Conservation (phyloP, 164 flowering plant genomes). For the Akebia trifoliata region DNA sequence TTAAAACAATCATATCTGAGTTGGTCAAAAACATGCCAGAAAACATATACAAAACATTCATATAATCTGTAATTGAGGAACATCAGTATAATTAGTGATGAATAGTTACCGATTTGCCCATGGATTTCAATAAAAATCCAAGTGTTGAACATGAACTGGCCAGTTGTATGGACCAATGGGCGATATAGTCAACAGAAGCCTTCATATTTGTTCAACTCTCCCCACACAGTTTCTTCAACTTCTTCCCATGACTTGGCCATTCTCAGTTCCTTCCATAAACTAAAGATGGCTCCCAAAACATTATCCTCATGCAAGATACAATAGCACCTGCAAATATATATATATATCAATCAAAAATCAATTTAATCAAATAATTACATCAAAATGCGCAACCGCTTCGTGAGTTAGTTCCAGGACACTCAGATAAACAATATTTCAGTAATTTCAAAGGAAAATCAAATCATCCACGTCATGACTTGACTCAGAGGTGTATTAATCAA, state of each 20-base stretch:
- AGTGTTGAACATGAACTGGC: neutral
- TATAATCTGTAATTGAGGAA: no score
- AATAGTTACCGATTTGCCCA: no score
- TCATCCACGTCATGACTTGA: neutral
- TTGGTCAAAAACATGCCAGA: no score
- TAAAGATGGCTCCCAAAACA: conserved; percentile 74
- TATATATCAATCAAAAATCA: neutral
- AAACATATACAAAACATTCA: no score
- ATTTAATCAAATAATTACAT: neutral
- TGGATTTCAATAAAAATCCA: no score
- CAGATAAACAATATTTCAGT: neutral
- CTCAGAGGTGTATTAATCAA: neutral
- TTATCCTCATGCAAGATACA: conserved; percentile 87
- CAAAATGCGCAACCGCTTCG: no score
- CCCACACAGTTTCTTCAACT: conserved; percentile 87
- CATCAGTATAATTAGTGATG: no score
- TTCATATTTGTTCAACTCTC: conserved; percentile 57
- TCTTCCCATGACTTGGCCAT: conserved; percentile 83
- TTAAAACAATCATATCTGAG: no score
- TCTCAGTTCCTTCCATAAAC: conserved; percentile 63
- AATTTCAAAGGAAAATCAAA: neutral
- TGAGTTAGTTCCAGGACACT: no score
- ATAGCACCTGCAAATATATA: conserved; percentile 61
- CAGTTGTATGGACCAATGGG: neutral
- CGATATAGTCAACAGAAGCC: conserved; percentile 12